A percentile compares a stretch with the other conserved stretches of the same genome.
Evolutionary conservation across 805 yeast genomes (phyloP).

Genomic region (Metschnikowia kunwiensis): DNA sequence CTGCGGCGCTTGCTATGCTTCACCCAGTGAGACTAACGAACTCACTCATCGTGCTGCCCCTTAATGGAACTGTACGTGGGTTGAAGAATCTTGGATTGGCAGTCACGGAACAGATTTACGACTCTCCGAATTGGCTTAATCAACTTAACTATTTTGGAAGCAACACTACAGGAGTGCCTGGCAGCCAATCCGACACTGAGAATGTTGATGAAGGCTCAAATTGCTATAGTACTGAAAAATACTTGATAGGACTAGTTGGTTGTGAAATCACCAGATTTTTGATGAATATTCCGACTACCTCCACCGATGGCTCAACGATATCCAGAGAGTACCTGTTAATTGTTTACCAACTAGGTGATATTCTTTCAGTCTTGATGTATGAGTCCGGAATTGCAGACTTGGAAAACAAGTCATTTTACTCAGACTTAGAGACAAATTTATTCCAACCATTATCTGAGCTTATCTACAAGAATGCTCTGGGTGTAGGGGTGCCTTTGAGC

Average conservation of each 20-base stretch:
- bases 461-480: not conserved
- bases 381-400: slow-evolving; percentile 28
- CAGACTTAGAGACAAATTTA: slow-evolving; percentile 15
- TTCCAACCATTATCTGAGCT: slow-evolving; percentile 27
- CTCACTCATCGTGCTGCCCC: slow-evolving; percentile 37
- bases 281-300: slow-evolving; percentile 23
- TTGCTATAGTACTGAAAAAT: slow-evolving; percentile 18
- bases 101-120: slow-evolving; percentile 15
- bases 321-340: slow-evolving; percentile 32
- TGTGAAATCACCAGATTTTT: slow-evolving; percentile 24
- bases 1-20: slow-evolving; percentile 28
- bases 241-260: slow-evolving; percentile 23
- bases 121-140: slow-evolving; percentile 14
- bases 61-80: slow-evolving; percentile 34
- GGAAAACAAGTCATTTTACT: slow-evolving; percentile 25
- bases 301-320: slow-evolving; percentile 3
- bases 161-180: not conserved
- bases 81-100: slow-evolving; percentile 26
- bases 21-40: slow-evolving; percentile 36
- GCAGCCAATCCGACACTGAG: not conserved
- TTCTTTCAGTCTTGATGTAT: slow-evolving; percentile 26
- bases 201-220: not conserved
- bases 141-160: slow-evolving; percentile 5
- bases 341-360: slow-evolving; percentile 24
- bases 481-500: slow-evolving; percentile 13